These are phyloP conservation scores for Lenwebbia sp. DNA, from an alignment of 345 rosid genomes.

Conservation along the genomic window DNA sequence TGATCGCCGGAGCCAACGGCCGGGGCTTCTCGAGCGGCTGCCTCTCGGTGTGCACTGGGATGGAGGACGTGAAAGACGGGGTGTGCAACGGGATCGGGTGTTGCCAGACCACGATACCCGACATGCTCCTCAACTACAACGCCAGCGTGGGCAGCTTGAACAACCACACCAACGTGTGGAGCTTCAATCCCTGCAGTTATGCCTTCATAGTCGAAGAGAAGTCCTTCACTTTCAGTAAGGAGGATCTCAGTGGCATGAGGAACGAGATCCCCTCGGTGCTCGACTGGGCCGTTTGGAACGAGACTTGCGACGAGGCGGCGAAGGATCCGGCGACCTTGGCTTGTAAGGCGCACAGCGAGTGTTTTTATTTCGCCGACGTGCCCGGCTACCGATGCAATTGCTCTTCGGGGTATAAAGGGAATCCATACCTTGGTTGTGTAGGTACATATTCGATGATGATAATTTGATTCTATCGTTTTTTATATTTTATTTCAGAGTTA, in stretches of 20 bases:
- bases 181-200: slow-evolving; percentile 17
- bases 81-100: slow-evolving; percentile 8
- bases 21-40: neutral
- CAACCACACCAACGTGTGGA: neutral
- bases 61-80: neutral
- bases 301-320: neutral
- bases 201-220: slow-evolving; percentile 8
- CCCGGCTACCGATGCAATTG: slow-evolving; percentile 14
- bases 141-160: rapidly evolving
- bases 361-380: neutral
- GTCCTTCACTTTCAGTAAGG: neutral
- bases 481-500: neutral
- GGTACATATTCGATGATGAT: neutral
- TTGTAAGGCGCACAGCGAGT: neutral
- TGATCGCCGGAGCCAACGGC: neutral
- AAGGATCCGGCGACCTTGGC: neutral
- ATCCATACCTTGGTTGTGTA: slow-evolving; percentile 7
- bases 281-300: slow-evolving; percentile 17
- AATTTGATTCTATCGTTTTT: neutral
- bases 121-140: neutral
- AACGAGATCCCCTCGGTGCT: neutral
- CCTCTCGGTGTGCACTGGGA: neutral
- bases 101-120: slow-evolving; percentile 1
- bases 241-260: neutral
- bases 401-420: slow-evolving; percentile 8